Evolutionary conservation across 371 early-diverging fungal species (phyloP).

Genomic region (Syncephalastrum racemosum): DNA sequence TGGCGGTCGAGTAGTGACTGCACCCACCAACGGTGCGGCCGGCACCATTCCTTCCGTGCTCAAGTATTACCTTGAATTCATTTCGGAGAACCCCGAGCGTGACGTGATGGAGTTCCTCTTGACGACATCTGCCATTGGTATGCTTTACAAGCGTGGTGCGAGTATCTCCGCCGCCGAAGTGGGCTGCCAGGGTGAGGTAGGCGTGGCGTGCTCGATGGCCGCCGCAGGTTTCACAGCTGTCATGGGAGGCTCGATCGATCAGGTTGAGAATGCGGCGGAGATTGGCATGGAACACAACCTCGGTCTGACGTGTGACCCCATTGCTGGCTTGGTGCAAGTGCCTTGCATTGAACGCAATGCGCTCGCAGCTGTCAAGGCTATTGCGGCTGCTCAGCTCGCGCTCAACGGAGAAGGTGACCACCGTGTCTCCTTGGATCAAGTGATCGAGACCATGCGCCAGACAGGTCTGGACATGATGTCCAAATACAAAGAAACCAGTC

Average conservation of each 20-base stretch:
- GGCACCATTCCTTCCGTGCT: constrained; percentile 92
- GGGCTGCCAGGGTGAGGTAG: constrained; percentile 91
- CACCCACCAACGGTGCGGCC: constrained; percentile 93
- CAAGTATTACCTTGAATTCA: constrained; percentile 93
- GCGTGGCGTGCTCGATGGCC: constrained; percentile 96
- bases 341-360: constrained; percentile 98
- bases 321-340: constrained; percentile 91
- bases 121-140: constrained; percentile 92
- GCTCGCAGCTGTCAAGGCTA: constrained; percentile 92
- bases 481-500: constrained; percentile 95
- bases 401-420: constrained; percentile 90
- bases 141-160: constrained; percentile 95
- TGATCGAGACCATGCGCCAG: constrained; percentile 96
- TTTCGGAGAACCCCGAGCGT: constrained; percentile 82
- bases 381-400: constrained; percentile 93
- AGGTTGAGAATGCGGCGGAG: constrained; percentile 95
- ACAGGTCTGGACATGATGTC: constrained; percentile 91
- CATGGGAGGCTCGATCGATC: constrained; percentile 89
- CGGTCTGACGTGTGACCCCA: constrained; percentile 94
- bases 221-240: constrained; percentile 94
- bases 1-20: constrained; percentile 92
- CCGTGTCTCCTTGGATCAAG: constrained; percentile 90
- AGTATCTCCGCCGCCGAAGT: constrained; percentile 94
- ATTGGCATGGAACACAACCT: constrained; percentile 97
- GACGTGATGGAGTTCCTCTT: constrained; percentile 91